These are phyloP conservation scores for Hymenotorrendiella dingleyae DNA, from an alignment of 2,329 filamentous ascomycete genomes.

Conservation along the genomic window DNA sequence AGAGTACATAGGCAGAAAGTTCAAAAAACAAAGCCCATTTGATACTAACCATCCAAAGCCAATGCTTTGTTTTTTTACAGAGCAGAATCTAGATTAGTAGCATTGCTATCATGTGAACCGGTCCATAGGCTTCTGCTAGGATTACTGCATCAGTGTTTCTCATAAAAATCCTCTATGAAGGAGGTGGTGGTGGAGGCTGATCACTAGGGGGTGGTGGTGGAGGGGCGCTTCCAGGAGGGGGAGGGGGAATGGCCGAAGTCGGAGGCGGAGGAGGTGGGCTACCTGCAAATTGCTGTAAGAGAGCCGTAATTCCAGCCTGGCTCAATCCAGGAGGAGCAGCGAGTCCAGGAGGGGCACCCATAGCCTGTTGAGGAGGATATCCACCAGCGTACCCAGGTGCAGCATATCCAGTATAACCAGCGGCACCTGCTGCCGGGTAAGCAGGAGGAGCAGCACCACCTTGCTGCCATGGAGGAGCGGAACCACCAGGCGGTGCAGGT, in stretches of 20 bases:
- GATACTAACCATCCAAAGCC: too few species aligned
- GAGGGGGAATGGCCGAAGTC: conserved; percentile 36
- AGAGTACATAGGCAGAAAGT: too few species aligned
- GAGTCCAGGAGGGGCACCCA: conserved; percentile 38
- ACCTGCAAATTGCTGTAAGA: conserved; percentile 59
- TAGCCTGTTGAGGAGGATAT: conserved; percentile 36
- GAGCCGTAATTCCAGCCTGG: conserved; percentile 53
- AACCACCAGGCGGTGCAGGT: conserved; percentile 34
- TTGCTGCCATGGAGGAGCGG: conserved; percentile 40
- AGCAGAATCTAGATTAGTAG: too few species aligned
- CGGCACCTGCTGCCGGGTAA: conserved; percentile 33
- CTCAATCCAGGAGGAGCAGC: conserved; percentile 42
- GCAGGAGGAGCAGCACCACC: conserved; percentile 33
- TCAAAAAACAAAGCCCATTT: too few species aligned
- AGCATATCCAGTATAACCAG: conserved; percentile 52
- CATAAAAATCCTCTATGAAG: conserved; percentile 22
- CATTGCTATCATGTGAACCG: too few species aligned
- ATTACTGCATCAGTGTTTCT: not conserved
- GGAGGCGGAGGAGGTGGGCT: conserved; percentile 48
- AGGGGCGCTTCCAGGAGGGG: conserved; percentile 49
- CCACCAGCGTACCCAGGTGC: conserved; percentile 38
- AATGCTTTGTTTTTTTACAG: too few species aligned
- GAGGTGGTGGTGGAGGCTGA: conserved; percentile 57
- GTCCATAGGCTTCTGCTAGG: too few species aligned
- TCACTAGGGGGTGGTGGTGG: conserved; percentile 52